These are phyloP conservation scores for Talaromyces amestolkiae DNA, from an alignment of 2,329 filamentous ascomycete genomes.

Conservation along the genomic window DNA sequence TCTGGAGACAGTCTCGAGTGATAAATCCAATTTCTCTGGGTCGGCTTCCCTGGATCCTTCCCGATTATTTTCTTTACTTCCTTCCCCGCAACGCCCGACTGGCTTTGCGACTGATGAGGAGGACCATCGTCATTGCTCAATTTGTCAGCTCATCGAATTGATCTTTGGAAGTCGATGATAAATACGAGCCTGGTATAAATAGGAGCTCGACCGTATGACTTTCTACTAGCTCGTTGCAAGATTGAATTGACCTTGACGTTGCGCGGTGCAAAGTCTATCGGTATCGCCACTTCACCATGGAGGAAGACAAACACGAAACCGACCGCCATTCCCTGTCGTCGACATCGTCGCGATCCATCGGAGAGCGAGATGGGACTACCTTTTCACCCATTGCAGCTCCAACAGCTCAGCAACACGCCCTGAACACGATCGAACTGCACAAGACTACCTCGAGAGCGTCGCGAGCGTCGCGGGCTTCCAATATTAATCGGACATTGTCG, in stretches of 20 bases:
- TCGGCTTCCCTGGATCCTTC: background rate
- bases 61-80: background rate
- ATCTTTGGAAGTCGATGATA: no score
- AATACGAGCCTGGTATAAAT: background rate
- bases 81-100: background rate
- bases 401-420: background rate
- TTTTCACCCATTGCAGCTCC: constrained; percentile 12
- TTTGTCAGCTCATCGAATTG: background rate
- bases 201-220: background rate
- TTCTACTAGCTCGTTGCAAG: background rate
- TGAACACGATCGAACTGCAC: background rate
- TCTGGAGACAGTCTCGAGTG: background rate
- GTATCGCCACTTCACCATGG: background rate
- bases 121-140: background rate
- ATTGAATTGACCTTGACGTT: background rate
- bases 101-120: background rate
- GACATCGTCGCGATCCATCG: background rate
- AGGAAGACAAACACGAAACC: background rate
- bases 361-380: background rate
- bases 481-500: constrained; percentile 36
- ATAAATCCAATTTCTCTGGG: background rate
- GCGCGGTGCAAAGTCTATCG: background rate
- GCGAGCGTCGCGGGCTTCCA: constrained; percentile 26
- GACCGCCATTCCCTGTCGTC: background rate
- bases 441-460: constrained; percentile 21